A percentile compares a stretch with the other conserved stretches of the same genome.
phyloP scores from a whole-genome alignment of 805 yeast species.

The Candida orba region DNA sequence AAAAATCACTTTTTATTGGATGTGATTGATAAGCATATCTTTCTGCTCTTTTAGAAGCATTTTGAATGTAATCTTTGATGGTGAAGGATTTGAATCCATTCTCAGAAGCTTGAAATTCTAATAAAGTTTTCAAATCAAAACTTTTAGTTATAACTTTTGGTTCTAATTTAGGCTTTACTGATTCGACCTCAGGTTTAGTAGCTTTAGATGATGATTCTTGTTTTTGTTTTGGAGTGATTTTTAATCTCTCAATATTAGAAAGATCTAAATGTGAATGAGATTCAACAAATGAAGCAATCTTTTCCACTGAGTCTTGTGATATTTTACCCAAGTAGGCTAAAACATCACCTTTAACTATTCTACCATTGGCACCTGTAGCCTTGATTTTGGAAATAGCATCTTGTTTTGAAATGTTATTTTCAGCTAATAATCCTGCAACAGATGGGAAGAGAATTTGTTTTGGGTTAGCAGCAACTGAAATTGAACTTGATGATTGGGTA shows the following conservation, averaged over 20 bases:
- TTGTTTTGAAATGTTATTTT: conserved; percentile 53
- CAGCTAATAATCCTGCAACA: conserved; percentile 57
- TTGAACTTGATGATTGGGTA: conserved; percentile 10
- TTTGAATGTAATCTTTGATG: conserved; percentile 28
- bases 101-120: conserved; percentile 22
- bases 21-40: conserved; percentile 33
- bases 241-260: conserved; percentile 46
- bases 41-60: conserved; percentile 42
- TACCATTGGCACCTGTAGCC: conserved; percentile 87
- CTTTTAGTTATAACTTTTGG: conserved; percentile 28
- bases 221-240: conserved; percentile 23
- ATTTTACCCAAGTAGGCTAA: conserved; percentile 76
- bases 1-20: conserved; percentile 37
- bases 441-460: conserved; percentile 71
- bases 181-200: conserved; percentile 17
- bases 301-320: conserved; percentile 42
- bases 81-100: conserved; percentile 16
- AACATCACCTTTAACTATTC: conserved; percentile 86
- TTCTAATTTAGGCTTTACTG: conserved; percentile 19
- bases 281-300: conserved; percentile 50
- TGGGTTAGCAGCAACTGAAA: conserved; percentile 46
- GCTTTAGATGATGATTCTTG: conserved; percentile 10
- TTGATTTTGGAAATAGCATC: conserved; percentile 67
- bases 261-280: conserved; percentile 61
- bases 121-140: conserved; percentile 25